A percentile compares a stretch with the other conserved stretches of the same genome.
phyloP scores from a whole-genome alignment of 176 grass and related monocot species.

The Cymbopogon citratus region DNA sequence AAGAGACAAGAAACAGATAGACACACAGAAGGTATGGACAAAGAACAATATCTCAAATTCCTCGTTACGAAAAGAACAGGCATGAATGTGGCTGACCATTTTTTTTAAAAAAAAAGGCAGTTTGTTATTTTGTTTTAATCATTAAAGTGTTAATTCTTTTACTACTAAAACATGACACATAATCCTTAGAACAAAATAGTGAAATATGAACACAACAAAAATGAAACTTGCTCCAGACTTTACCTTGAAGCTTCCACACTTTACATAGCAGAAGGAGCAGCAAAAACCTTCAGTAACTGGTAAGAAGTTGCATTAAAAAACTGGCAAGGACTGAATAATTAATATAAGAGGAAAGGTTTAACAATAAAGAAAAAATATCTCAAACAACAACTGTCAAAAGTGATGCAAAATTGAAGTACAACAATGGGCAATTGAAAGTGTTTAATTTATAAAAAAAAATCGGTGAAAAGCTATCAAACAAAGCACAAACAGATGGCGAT shows the following conservation, averaged over 20 bases:
- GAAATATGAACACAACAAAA: conserved; percentile 13
- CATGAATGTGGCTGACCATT: background rate
- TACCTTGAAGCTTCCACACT: conserved; percentile 86
- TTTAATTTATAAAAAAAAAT: background rate
- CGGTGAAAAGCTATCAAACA: background rate
- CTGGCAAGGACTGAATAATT: background rate
- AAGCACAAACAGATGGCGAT: conserved; percentile 2
- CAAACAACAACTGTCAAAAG: background rate
- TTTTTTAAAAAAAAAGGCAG: background rate
- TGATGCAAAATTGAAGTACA: conserved; percentile 17
- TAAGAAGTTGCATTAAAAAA: background rate
- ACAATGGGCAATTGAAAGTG: background rate
- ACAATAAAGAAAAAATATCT: background rate
- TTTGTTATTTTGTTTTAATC: background rate
- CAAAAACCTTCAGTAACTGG: conserved; percentile 81
- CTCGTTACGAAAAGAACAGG: conserved; percentile 3
- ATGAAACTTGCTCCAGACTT: background rate
- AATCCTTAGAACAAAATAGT: background rate
- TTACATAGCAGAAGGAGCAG: conserved; percentile 73
- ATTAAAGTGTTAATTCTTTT: background rate
- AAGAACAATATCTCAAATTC: conserved; percentile 2
- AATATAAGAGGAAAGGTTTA: background rate
- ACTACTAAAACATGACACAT: conserved; percentile 2
- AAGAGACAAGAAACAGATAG: no score
- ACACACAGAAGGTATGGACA: no score